Percentiles rank a stretch among this genome's conserved stretches.
Conservation (phyloP, 1,284 basidiomycete species). For the Trichosporon sp. region DNA sequence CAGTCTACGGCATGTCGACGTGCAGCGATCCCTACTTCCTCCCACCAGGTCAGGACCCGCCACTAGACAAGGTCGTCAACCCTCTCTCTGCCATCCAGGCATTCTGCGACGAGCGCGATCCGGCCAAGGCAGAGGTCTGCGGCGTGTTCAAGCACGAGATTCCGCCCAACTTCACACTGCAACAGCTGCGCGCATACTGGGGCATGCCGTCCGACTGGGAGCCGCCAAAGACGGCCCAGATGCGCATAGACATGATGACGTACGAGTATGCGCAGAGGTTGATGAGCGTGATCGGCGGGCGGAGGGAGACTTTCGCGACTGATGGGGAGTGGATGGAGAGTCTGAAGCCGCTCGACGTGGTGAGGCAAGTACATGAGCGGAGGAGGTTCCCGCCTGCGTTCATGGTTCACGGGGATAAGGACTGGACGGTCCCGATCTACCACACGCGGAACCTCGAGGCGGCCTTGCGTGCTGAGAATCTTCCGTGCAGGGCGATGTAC, state of each 20-base stretch:
- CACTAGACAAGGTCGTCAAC: neutral
- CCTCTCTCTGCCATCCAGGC: neutral
- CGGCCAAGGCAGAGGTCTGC: conserved; percentile 26
- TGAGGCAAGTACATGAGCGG: conserved; percentile 1
- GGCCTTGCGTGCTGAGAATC: conserved; percentile 21
- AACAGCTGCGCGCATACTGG: conserved; percentile 4
- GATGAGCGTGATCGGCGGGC: conserved; percentile 28
- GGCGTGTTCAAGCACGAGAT: conserved; percentile 26
- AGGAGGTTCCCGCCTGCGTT: conserved; percentile 34
- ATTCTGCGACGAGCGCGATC: conserved; percentile 28
- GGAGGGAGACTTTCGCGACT: conserved; percentile 24
- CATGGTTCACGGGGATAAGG: conserved; percentile 38
- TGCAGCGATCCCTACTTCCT: conserved; percentile 14
- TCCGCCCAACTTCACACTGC: conserved; percentile 15
- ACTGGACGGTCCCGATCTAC: conserved; percentile 31
- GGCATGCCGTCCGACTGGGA: conserved; percentile 9
- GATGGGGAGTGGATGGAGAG: conserved; percentile 28
- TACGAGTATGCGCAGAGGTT: conserved; percentile 17
- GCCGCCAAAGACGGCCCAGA: neutral
- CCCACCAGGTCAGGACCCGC: neutral
- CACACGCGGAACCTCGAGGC: conserved; percentile 32
- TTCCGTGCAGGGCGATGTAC: conserved; percentile 21
- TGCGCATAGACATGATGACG: conserved; percentile 10
- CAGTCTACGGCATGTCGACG: conserved; percentile 12
- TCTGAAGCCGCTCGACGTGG: conserved; percentile 1